These are phyloP conservation scores for Pisolithus tinctorius DNA, from an alignment of 768 basidiomycete species.

Conservation along the genomic window DNA sequence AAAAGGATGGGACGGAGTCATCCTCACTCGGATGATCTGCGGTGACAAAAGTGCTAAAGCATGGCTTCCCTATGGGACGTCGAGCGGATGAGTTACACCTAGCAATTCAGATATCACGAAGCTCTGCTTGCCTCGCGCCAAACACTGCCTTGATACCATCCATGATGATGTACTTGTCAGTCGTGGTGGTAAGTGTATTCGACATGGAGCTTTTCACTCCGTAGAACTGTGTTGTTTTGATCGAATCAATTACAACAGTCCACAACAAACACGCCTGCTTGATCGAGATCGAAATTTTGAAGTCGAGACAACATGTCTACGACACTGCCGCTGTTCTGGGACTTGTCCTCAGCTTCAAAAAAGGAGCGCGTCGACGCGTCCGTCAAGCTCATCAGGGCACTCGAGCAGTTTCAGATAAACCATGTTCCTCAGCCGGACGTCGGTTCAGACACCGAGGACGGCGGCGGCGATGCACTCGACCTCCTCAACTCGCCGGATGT, in stretches of 20 bases:
- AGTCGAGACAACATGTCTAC: slow-evolving; percentile 54
- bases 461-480: slow-evolving; percentile 46
- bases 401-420: slow-evolving; percentile 79
- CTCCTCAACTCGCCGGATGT: slow-evolving; percentile 82
- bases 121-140: slow-evolving; percentile 8
- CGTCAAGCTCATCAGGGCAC: slow-evolving; percentile 69
- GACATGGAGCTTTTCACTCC: neutral
- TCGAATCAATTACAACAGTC: slow-evolving; percentile 9
- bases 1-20: slow-evolving; percentile 83
- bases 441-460: slow-evolving; percentile 37
- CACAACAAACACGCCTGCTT: slow-evolving; percentile 19
- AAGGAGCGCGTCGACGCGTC: slow-evolving; percentile 81
- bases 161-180: neutral
- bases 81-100: neutral
- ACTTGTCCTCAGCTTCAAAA: slow-evolving; percentile 76
- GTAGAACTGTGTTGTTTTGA: too few relatives aligned
- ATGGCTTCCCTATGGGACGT: slow-evolving; percentile 38
- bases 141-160: slow-evolving; percentile 9
- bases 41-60: slow-evolving; percentile 70
- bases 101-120: neutral
- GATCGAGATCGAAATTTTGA: slow-evolving; percentile 8
- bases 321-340: slow-evolving; percentile 91
- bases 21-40: slow-evolving; percentile 77
- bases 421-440: slow-evolving; percentile 42
- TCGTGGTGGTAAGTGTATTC: neutral